Evolutionary conservation across 257 asterid genomes (phyloP).

Genomic region (Nicotiana tomentosiformis): DNA sequence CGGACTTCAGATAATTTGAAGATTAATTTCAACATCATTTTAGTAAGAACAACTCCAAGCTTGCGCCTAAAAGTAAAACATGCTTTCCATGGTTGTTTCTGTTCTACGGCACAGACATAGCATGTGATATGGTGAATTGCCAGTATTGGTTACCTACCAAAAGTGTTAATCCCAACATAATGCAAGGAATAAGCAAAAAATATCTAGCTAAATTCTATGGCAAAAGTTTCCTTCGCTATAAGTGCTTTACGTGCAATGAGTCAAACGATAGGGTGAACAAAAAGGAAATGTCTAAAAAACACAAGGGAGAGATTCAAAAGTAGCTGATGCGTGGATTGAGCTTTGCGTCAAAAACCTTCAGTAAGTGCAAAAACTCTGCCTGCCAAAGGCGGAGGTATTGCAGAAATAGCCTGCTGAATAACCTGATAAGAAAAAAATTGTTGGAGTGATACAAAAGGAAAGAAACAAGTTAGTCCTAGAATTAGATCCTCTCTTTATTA

Average conservation of each 20-base stretch:
- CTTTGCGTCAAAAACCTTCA: constrained; percentile 51
- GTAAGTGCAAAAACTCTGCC: constrained; percentile 81
- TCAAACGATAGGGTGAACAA: background rate
- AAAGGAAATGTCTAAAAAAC: background rate
- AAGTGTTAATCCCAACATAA: no score
- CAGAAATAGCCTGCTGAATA: constrained; percentile 67
- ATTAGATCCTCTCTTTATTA: background rate
- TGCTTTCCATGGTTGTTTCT: no score
- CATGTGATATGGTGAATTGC: no score
- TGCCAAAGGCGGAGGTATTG: constrained; percentile 66
- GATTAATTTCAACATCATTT: no score
- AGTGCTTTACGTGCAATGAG: background rate
- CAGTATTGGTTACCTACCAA: no score
- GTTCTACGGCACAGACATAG: no score
- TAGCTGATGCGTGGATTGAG: background rate
- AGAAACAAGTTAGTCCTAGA: background rate
- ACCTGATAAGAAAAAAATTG: constrained; percentile 36
- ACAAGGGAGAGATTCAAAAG: no score
- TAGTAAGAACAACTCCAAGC: no score
- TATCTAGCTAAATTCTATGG: background rate
- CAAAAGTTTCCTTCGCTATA: background rate
- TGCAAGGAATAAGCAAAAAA: no score
- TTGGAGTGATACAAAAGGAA: background rate
- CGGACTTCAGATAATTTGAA: no score
- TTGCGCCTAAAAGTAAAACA: no score